Percentiles rank a stretch among this genome's conserved stretches.
These are phyloP conservation scores for Sequoia sempervirens DNA, from an alignment of 75 land plant genomes.

Conservation along the genomic window DNA sequence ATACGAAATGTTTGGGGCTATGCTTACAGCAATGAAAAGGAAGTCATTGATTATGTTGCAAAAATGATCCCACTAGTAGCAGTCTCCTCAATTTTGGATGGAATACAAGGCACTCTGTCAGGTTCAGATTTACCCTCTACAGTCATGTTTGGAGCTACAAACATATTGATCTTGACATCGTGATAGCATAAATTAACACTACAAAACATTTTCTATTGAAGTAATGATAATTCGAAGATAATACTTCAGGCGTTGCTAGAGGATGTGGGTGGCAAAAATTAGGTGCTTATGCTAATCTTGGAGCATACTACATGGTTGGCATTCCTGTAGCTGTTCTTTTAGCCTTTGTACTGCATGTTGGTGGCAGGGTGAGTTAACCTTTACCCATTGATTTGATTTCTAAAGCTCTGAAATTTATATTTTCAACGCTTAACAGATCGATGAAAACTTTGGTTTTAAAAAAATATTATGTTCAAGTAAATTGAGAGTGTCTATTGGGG, in stretches of 20 bases:
- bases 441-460: no score
- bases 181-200: no score
- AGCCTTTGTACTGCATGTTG: conserved; percentile 19
- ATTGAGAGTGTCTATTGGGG: no score
- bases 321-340: conserved; percentile 41
- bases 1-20: no score
- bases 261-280: conserved; percentile 81
- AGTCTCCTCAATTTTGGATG: conserved; percentile 56
- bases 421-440: no score
- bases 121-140: conserved; percentile 22
- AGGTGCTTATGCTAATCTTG: conserved; percentile 27
- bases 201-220: no score
- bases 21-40: no score
- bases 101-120: conserved; percentile 71
- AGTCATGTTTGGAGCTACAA: no score
- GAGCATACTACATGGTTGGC: conserved; percentile 59
- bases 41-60: no score
- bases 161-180: no score
- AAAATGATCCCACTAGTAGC: no score
- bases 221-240: not conserved
- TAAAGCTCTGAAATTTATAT: not conserved
- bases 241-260: conserved; percentile 57
- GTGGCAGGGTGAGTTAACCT: conserved; percentile 39
- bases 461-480: no score
- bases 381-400: not conserved